Percentiles rank a stretch among this genome's conserved stretches.
phyloP scores from a whole-genome alignment of 1,284 basidiomycete genomes.

The Malassezia obtusa region DNA sequence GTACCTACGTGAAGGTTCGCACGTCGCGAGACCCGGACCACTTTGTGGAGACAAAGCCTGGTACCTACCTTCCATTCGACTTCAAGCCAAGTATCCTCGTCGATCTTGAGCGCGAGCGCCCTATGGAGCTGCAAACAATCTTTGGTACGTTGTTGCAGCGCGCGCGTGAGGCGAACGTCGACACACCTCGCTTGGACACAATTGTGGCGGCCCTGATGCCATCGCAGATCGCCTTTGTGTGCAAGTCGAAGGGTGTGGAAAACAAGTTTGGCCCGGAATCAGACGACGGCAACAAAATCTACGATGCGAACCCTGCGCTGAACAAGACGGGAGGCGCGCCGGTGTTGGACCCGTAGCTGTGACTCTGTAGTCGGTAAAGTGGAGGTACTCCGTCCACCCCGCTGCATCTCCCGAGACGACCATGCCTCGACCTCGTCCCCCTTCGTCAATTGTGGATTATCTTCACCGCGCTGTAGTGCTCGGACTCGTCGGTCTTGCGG shows the following conservation, averaged over 20 bases:
- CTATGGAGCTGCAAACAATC: slow-evolving; percentile 40
- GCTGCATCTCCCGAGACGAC: neutral
- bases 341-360: neutral
- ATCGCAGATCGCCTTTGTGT: slow-evolving; percentile 21
- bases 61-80: neutral
- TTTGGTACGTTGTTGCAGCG: slow-evolving; percentile 25
- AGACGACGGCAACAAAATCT: neutral
- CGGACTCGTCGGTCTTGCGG: slow-evolving; percentile 4
- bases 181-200: slow-evolving; percentile 36
- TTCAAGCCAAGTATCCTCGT: slow-evolving; percentile 42
- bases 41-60: slow-evolving; percentile 1
- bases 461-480: slow-evolving; percentile 11
- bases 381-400: neutral
- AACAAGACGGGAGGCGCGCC: slow-evolving; percentile 4
- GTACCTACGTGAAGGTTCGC: slow-evolving; percentile 3
- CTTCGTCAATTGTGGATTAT: slow-evolving; percentile 9
- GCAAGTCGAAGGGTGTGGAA: neutral
- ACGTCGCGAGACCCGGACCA: neutral
- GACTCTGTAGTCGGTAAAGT: neutral
- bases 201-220: slow-evolving; percentile 32
- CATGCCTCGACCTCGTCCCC: neutral
- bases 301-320: neutral
- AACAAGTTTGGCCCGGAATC: neutral
- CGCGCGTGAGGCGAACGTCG: slow-evolving; percentile 23
- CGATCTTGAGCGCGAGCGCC: slow-evolving; percentile 33